phyloP scores from a whole-genome alignment of 768 basidiomycete species.

The Pholiota molesta region DNA sequence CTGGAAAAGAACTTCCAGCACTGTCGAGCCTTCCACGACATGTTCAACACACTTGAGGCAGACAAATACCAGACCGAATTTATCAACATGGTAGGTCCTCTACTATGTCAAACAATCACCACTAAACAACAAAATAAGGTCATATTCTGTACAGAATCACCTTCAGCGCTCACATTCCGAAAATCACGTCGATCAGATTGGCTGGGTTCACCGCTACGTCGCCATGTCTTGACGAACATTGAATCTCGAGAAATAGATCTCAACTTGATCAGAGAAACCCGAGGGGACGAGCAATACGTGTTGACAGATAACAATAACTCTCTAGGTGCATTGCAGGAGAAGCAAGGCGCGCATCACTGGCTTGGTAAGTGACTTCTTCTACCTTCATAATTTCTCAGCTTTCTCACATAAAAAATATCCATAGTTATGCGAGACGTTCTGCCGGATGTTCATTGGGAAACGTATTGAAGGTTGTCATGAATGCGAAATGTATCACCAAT shows the following conservation, averaged over 20 bases:
- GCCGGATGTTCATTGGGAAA: constrained; percentile 76
- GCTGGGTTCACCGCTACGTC: constrained; percentile 69
- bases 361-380: constrained; percentile 46
- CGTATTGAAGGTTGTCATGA: constrained; percentile 47
- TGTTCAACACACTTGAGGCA: constrained; percentile 43
- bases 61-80: constrained; percentile 55
- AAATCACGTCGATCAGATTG: constrained; percentile 57
- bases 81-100: constrained; percentile 69
- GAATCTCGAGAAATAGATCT: constrained; percentile 57
- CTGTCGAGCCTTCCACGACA: constrained; percentile 87
- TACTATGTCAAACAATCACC: background rate
- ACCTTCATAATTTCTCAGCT: background rate
- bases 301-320: constrained; percentile 66
- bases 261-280: constrained; percentile 38
- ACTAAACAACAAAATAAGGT: constrained; percentile 48
- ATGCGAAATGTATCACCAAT: background rate
- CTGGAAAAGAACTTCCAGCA: constrained; percentile 69
- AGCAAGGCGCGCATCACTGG: constrained; percentile 76
- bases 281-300: constrained; percentile 49
- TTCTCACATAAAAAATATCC: background rate
- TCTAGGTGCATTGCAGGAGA: constrained; percentile 66
- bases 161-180: constrained; percentile 60
- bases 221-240: constrained; percentile 56
- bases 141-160: constrained; percentile 75
- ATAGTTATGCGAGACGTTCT: constrained; percentile 82